These are phyloP conservation scores for Hibiscus syriacus DNA, from an alignment of 345 rosid genomes.

Conservation along the genomic window DNA sequence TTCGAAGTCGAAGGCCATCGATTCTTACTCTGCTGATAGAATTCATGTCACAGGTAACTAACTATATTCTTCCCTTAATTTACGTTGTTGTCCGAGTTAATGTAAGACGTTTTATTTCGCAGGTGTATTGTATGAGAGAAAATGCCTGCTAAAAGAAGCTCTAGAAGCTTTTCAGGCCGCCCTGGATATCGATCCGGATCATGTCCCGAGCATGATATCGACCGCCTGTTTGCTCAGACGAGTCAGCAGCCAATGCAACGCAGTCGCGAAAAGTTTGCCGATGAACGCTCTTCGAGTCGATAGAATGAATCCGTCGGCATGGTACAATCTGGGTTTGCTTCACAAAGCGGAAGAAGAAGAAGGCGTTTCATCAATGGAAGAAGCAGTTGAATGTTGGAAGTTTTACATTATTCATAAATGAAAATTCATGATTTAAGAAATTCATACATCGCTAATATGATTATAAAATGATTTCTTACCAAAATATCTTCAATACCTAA, in stretches of 20 bases:
- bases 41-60: constrained; percentile 56
- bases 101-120: background rate
- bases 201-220: constrained; percentile 61
- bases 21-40: constrained; percentile 42
- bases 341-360: constrained; percentile 40
- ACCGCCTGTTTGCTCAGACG: constrained; percentile 42
- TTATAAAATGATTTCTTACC: no score
- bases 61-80: background rate
- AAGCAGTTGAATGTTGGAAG: constrained; percentile 47
- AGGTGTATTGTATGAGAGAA: constrained; percentile 51
- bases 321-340: constrained; percentile 69
- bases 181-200: constrained; percentile 47
- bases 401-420: background rate
- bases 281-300: constrained; percentile 62
- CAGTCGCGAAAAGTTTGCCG: constrained; percentile 50
- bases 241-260: constrained; percentile 28
- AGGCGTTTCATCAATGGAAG: constrained; percentile 31
- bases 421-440: no score
- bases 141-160: constrained; percentile 54
- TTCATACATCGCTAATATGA: no score
- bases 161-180: constrained; percentile 40
- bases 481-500: no score
- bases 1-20: constrained; percentile 55
- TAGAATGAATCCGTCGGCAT: constrained; percentile 50
- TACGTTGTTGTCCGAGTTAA: background rate